Conservation (phyloP, 768 basidiomycete genomes). For the Zangia roseola region DNA sequence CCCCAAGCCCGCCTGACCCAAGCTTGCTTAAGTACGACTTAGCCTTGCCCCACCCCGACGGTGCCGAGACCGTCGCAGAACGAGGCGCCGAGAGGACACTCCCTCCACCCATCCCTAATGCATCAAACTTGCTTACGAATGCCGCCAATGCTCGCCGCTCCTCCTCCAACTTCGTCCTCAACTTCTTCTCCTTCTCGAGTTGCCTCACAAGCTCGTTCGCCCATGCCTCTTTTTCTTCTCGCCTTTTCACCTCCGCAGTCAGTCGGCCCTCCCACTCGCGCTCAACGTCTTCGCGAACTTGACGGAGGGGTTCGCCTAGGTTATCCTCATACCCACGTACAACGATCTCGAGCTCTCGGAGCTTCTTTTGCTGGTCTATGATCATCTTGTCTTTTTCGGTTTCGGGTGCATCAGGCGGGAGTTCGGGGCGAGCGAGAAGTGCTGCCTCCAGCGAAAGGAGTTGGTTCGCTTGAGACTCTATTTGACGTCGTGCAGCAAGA, state of each 20-base stretch:
- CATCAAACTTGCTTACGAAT: conserved; percentile 82
- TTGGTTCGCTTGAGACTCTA: conserved; percentile 80
- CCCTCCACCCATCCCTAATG: conserved; percentile 53
- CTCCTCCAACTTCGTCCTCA: conserved; percentile 66
- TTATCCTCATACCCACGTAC: conserved; percentile 73
- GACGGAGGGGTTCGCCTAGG: conserved; percentile 62
- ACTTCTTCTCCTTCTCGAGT: conserved; percentile 78
- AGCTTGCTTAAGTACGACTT: conserved; percentile 48
- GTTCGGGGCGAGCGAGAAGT: conserved; percentile 65
- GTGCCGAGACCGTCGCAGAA: neutral
- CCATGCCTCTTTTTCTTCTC: conserved; percentile 74
- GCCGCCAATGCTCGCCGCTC: conserved; percentile 76
- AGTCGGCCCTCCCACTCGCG: conserved; percentile 65
- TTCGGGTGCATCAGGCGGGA: conserved; percentile 64
- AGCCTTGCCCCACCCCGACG: conserved; percentile 37
- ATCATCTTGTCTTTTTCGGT: conserved; percentile 75
- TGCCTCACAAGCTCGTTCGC: conserved; percentile 71
- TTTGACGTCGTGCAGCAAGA: conserved; percentile 68
- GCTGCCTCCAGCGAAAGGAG: conserved; percentile 83
- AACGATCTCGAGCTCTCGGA: conserved; percentile 74
- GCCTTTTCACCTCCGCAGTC: conserved; percentile 52
- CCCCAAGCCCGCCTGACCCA: conserved; percentile 20
- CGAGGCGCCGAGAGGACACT: conserved; percentile 31
- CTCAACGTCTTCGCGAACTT: conserved; percentile 72
- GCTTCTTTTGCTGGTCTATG: conserved; percentile 68